Evolutionary conservation across 2,329 filamentous ascomycete genomes (phyloP), one percentile per base, ranked within the genome.

Genomic region (Fusarium coffeatum): DNA sequence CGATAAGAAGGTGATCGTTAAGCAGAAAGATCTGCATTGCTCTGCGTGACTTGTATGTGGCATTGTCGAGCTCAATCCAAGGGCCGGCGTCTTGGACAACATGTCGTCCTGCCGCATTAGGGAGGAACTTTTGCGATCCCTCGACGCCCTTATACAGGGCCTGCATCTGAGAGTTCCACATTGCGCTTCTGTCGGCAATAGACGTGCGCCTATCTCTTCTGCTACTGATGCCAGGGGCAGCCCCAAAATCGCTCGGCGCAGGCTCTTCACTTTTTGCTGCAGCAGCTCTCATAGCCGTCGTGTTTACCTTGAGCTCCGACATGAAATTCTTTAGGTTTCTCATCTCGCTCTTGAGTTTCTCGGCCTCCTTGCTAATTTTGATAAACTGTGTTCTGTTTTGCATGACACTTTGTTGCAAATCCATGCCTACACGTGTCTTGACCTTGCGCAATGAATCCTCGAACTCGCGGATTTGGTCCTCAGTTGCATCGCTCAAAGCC

Each of bases 331-430:
- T 89, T 32, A 99, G 87, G 9, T 93, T 93, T 55, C 93, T 89
- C 96, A 99, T 98, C 80, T 99, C 96, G 58, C 89, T 89, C 82
- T 98, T 98, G 61, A 99, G 88, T 83, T 97, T 98, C 81, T 99
- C 96, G 3, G 97, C 96, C 82, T 99, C 96, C 81, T 98, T 98
- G 78, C 94, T 98, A 80, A 99, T 98, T 81, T 97, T 97, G 85
- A 99, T 98, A 78, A 99, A 99, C 76, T 98, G 96, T 0, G 93
- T 97, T 50, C 96, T 90, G 80, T 99, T 99, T 80, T 98, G 94
- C 81, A 97, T 95, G 53, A 99, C 92, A 80, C 94, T 98, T 77
- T 97, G 93, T 80, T 98, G 95, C 23, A 99, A 85, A 74, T 98
- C 94, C 50, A 89, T 87, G 8, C 92, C 91, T 11, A 93, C 94